Evolutionary conservation across 2,329 filamentous ascomycete species (phyloP).

Genomic region (Bisporella sp.): DNA sequence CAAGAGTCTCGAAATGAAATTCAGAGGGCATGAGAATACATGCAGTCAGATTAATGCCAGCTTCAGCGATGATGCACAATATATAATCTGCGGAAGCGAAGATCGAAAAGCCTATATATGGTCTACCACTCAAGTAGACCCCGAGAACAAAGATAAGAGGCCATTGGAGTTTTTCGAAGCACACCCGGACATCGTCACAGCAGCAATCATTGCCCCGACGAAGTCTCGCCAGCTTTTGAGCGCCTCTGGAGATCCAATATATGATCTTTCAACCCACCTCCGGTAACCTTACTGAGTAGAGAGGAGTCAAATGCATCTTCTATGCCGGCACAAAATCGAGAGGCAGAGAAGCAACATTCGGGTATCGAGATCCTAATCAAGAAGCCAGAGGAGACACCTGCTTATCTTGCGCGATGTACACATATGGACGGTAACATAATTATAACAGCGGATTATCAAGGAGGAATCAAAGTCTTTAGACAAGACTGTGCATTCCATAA

Average conservation of each 20-base stretch:
- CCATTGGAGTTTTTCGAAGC: conserved; percentile 88
- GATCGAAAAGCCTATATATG: conserved; percentile 88
- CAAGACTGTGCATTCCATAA: conserved; percentile 78
- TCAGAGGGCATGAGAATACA: conserved; percentile 84
- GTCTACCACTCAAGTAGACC: conserved; percentile 56
- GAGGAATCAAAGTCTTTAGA: conserved; percentile 87
- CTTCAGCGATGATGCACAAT: conserved; percentile 79
- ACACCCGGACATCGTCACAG: conserved; percentile 81
- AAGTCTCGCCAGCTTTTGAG: conserved; percentile 72
- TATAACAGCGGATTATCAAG: conserved; percentile 81
- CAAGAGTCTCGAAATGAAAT: conserved; percentile 79
- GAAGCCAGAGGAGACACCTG: conserved; percentile 61
- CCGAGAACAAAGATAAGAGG: conserved; percentile 59
- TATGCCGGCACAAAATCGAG: conserved; percentile 19
- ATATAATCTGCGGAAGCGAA: conserved; percentile 90
- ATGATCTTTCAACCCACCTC: conserved; percentile 91
- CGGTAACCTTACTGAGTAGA: conserved; percentile 71
- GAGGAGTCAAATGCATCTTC: conserved; percentile 54
- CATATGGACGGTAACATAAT: conserved; percentile 86
- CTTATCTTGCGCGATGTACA: conserved; percentile 67
- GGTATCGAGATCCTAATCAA: conserved; percentile 27
- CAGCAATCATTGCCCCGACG: conserved; percentile 77
- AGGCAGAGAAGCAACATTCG: conserved; percentile 20
- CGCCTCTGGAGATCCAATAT: conserved; percentile 80
- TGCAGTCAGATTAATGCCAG: conserved; percentile 85